A percentile compares a stretch with the other conserved stretches of the same genome.
Conservation (phyloP, 2,329 filamentous ascomycete species). For the Paracorniculantispora psalliotae region DNA sequence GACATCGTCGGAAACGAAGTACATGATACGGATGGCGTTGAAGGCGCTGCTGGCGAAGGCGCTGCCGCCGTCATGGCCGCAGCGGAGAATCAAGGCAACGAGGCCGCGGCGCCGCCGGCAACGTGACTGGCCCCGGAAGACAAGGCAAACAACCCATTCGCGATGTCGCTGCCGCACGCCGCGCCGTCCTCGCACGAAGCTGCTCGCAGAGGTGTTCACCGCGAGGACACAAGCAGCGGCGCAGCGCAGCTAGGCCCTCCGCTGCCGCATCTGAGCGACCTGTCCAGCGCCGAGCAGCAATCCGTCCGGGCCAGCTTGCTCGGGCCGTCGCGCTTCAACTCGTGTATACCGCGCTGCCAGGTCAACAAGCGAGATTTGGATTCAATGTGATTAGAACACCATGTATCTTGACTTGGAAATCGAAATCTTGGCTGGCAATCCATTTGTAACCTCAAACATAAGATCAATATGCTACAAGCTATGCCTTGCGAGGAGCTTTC, state of each 20-base stretch:
- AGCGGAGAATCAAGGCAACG: neutral
- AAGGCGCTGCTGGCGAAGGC: slow-evolving; percentile 15
- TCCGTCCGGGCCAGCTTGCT: neutral
- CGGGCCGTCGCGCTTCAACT: neutral
- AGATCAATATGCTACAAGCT: too few relatives aligned
- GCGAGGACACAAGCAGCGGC: neutral
- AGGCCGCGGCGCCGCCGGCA: neutral
- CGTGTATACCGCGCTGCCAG: neutral
- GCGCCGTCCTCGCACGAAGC: neutral
- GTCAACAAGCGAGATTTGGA: neutral
- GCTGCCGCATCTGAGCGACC: neutral
- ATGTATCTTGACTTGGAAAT: too few relatives aligned
- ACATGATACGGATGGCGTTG: slow-evolving; percentile 15
- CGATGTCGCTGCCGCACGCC: neutral
- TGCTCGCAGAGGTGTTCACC: too few relatives aligned
- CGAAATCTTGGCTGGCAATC: too few relatives aligned
- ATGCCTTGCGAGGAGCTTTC: too few relatives aligned
- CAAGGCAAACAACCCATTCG: neutral
- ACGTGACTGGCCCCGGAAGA: slow-evolving; percentile 5
- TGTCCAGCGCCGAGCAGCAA: neutral
- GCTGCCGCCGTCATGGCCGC: neutral
- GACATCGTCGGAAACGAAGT: slow-evolving; percentile 40
- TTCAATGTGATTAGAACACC: neutral
- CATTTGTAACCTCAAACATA: too few relatives aligned
- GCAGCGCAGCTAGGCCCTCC: neutral